A percentile compares a stretch with the other conserved stretches of the same genome.
Evolutionary conservation across 2,329 filamentous ascomycete species (phyloP).

Genomic region (Talaromyces sp.): DNA sequence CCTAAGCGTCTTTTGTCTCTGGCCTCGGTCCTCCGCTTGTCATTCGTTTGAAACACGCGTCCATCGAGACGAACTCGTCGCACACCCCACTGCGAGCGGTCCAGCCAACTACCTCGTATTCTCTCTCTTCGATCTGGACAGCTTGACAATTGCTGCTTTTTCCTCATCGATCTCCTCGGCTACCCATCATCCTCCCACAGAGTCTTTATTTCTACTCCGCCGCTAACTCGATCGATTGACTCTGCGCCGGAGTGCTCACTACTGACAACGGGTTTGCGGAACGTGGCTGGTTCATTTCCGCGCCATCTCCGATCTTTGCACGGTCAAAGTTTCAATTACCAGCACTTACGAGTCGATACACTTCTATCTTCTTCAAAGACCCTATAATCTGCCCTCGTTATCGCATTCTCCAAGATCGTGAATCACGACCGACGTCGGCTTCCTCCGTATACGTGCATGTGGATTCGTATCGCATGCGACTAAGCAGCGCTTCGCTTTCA

Average conservation of each 20-base stretch:
- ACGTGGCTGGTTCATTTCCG: constrained; percentile 21
- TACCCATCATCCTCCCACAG: not conserved
- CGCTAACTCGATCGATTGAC: not conserved
- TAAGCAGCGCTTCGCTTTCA: constrained; percentile 18
- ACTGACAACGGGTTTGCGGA: constrained; percentile 11
- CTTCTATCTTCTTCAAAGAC: not conserved
- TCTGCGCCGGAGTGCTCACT: not conserved
- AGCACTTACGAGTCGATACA: constrained; percentile 6
- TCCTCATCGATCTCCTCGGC: not conserved
- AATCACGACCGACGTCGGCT: not conserved
- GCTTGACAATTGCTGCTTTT: not conserved
- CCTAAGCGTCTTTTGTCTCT: not conserved
- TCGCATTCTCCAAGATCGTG: not conserved
- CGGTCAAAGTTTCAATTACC: constrained; percentile 5
- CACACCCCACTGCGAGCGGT: constrained; percentile 4
- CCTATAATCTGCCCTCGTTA: constrained; percentile 11
- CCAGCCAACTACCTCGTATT: not conserved
- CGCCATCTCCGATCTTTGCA: constrained; percentile 6
- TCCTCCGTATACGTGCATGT: constrained; percentile 2
- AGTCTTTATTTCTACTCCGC: not conserved
- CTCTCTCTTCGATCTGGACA: not conserved
- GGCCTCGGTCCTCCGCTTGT: constrained; percentile 6
- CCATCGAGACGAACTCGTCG: constrained; percentile 14
- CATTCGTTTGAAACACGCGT: constrained; percentile 22
- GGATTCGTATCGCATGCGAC: not conserved